These are phyloP conservation scores for Rhynchospora pubera DNA, from an alignment of 176 grass and related monocot species.

Conservation along the genomic window DNA sequence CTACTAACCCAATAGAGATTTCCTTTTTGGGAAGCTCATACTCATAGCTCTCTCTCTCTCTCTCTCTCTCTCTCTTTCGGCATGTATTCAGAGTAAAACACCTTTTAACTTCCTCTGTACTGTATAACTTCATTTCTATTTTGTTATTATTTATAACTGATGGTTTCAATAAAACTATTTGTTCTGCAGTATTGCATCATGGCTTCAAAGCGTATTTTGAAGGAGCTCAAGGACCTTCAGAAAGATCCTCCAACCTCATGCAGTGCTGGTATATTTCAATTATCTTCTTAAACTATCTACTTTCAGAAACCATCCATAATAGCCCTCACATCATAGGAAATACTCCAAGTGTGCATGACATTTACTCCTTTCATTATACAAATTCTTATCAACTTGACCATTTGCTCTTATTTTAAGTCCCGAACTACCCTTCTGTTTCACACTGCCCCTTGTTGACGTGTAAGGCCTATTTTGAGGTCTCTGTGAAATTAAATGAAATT, in stretches of 20 bases:
- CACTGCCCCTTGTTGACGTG: not conserved
- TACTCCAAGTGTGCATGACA: not conserved
- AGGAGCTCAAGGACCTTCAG: constrained; percentile 26
- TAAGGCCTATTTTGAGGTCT: not conserved
- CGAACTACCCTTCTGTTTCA: not conserved
- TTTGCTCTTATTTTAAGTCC: not conserved
- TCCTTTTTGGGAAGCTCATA: too few relatives aligned
- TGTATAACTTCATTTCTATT: not conserved
- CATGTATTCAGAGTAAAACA: not conserved
- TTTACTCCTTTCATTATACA: not conserved
- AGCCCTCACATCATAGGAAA: not conserved
- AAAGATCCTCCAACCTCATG: constrained; percentile 25
- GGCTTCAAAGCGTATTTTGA: constrained; percentile 24
- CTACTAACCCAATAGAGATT: not conserved
- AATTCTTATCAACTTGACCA: not conserved
- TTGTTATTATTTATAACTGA: not conserved
- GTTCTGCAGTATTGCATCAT: not conserved
- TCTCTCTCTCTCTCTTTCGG: not conserved
- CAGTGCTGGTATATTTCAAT: constrained; percentile 13
- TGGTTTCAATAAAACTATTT: not conserved
- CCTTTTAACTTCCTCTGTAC: not conserved
- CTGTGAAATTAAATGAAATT: not conserved
- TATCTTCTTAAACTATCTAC: not conserved
- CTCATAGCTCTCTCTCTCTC: not conserved
- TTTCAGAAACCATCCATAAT: not conserved